Base-by-base conservation (phyloP, 2,329 filamentous ascomycete genomes). In the Fusarium sp. region DNA sequence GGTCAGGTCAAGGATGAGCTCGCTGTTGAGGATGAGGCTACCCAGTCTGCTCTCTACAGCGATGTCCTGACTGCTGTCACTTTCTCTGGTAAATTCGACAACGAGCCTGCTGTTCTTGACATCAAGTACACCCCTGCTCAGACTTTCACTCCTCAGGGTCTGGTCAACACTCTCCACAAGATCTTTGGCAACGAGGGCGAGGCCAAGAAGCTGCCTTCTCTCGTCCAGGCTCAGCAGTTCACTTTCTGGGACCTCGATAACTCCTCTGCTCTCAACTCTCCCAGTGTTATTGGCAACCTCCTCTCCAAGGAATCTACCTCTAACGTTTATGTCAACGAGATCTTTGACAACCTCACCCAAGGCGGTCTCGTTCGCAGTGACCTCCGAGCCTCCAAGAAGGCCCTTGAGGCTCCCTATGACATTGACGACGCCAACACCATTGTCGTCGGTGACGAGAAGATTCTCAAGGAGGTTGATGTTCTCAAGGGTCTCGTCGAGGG, bases 211-310 rank as follows among this genome's bases (percentile, higher is more conserved):
- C 79, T 79, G 68, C 81, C 75, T 63, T 85, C 70, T n/a, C 80
- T 86, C 50, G 81, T 91, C 60, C 85, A 89, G 73, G 90, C 91
- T 25, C 88, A 93, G 81, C 93, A 98, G 82, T 98, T 96, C 84
- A 92, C 91, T 17, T 98, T 99, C 88, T 98, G 95, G 94, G 93
- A 98, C 75, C 80, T 93, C 44, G 95, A 97, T 78, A 88, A 91
- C 80, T 94, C 94, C 33, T 83, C 86, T 3, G 88, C 92, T 56
- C 86, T 87, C 56, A 85, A 86, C 65, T 91, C 94, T 2, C 91
- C 94, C 15, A 83, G 88, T 27, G 88, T 85, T 41, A 79, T 91
- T 33, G 87, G 87, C 70, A 85, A 83, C 63, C 79, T 90, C 17
- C 89, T 86, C 86, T 95, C 91, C 86, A 91, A 92, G 86, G 94